Evolutionary conservation across 441 rosid genomes (phyloP).

Genomic region (Populus hybrid): DNA sequence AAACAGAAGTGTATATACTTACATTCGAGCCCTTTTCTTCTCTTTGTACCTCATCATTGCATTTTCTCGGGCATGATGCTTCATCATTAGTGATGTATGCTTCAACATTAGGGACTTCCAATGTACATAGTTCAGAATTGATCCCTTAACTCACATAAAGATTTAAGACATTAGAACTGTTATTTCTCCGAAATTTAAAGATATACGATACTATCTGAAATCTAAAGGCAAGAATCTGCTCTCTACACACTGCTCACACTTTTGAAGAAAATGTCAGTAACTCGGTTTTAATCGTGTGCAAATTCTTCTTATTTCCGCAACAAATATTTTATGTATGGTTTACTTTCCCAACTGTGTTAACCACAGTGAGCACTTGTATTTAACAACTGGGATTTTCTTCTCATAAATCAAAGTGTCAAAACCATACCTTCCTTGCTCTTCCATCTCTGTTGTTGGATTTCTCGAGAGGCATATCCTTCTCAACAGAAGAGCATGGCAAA

Average conservation of each 20-base stretch:
- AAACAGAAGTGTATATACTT: slow-evolving; percentile 25
- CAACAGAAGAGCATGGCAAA: slow-evolving; percentile 30
- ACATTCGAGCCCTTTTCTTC: slow-evolving; percentile 60
- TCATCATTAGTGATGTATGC: too few relatives aligned
- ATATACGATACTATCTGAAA: background rate
- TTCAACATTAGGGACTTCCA: slow-evolving; percentile 17
- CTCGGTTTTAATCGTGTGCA: background rate
- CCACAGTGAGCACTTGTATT: background rate
- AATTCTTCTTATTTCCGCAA: background rate
- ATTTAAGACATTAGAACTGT: too few relatives aligned
- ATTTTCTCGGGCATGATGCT: too few relatives aligned
- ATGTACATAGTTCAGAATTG: too few relatives aligned
- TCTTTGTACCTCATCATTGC: slow-evolving; percentile 12
- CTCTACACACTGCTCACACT: background rate
- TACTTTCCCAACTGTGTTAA: background rate
- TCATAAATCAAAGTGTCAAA: background rate
- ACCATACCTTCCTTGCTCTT: slow-evolving; percentile 33
- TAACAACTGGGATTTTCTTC: background rate
- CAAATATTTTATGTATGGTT: too few relatives aligned
- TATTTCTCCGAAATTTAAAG: background rate
- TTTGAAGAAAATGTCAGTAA: background rate
- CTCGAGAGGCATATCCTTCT: slow-evolving; percentile 33
- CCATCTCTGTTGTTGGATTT: slow-evolving; percentile 26
- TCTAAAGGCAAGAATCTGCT: background rate
- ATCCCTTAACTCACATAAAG: too few relatives aligned